Percentiles rank a stretch among this genome's conserved stretches.
Evolutionary conservation across 1,284 basidiomycete species (phyloP).

Genomic region (Mycena sp.): DNA sequence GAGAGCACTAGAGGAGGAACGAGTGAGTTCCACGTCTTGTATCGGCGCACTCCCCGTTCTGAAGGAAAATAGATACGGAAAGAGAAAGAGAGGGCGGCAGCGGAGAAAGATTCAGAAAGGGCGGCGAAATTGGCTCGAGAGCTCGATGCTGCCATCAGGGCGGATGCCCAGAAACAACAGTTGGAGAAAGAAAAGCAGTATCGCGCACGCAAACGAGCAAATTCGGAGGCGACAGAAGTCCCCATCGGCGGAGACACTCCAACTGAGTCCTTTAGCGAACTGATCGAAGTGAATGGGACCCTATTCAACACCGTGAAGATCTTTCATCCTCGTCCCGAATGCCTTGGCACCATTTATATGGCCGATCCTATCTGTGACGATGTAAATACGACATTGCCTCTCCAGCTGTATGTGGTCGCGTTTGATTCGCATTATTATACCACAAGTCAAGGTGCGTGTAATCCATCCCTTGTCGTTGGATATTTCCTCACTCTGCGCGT

Average conservation of each 20-base stretch:
- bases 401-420: conserved; percentile 72
- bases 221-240: conserved; percentile 73
- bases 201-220: conserved; percentile 65
- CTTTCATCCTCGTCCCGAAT: conserved; percentile 69
- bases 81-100: conserved; percentile 22
- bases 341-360: conserved; percentile 69
- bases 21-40: conserved; percentile 49
- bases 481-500: not conserved
- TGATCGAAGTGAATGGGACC: conserved; percentile 66
- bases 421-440: conserved; percentile 76
- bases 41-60: not conserved
- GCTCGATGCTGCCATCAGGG: conserved; percentile 41
- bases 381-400: conserved; percentile 58
- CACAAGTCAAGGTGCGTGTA: conserved; percentile 56
- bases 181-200: conserved; percentile 62
- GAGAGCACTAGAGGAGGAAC: conserved; percentile 72
- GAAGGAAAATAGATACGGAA: conserved; percentile 11
- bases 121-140: conserved; percentile 12
- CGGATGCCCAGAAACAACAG: conserved; percentile 58
- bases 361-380: conserved; percentile 79
- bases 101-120: conserved; percentile 21
- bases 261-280: conserved; percentile 66
- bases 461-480: not conserved
- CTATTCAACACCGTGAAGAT: conserved; percentile 72
- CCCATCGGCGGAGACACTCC: conserved; percentile 60